Base-by-base conservation (phyloP, 768 basidiomycete genomes). In the Hirschioporus abietinus region DNA sequence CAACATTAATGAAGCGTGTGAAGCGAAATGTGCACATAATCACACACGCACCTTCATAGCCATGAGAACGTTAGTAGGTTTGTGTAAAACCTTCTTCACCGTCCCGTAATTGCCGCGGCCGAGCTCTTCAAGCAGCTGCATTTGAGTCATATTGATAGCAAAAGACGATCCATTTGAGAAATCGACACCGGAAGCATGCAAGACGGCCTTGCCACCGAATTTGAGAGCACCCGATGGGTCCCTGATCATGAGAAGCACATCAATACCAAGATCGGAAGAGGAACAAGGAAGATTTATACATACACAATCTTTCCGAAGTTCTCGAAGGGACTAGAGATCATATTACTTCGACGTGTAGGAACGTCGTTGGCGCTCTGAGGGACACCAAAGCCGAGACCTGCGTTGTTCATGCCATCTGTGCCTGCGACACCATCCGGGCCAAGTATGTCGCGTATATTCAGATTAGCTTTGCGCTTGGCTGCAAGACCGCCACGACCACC, bases 31-130 rank as follows among this genome's bases (percentile, higher is more conserved):
- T 17, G 42, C 12, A 15, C 42, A 52, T 20, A 20, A 20, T 30
- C 42, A 52, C 20, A 52, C 20, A 73, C 81, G 63, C 64, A 96
- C 96, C 89, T 99, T 99, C 95, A 99, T 96, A 15, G 96, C 96
- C 96, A 99, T 98, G 67, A 86, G 85, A 60, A 98, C 94, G 65
- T 95, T 96, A 9, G 94, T 98, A 4, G 96, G 96, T 68, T 86
- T 92, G 75, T 99, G 96, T 36, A 94, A 80, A 0, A 98, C 96
- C 76, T 92, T 93, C 82, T 96, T 95, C 4, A 99, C 97, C 1
- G 95, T 96, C 58, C 97, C 97, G 73, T 99, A 99, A 76, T 97
- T 97, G 35, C 97, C 97, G 72, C 89, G 89, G 35, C 97, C 97
- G 64, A 99, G 85, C 77, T 99, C 97, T 73, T 98, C 95, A 67